Evolutionary conservation across 768 basidiomycete species (phyloP).

Genomic region (Hericium erinaceus): DNA sequence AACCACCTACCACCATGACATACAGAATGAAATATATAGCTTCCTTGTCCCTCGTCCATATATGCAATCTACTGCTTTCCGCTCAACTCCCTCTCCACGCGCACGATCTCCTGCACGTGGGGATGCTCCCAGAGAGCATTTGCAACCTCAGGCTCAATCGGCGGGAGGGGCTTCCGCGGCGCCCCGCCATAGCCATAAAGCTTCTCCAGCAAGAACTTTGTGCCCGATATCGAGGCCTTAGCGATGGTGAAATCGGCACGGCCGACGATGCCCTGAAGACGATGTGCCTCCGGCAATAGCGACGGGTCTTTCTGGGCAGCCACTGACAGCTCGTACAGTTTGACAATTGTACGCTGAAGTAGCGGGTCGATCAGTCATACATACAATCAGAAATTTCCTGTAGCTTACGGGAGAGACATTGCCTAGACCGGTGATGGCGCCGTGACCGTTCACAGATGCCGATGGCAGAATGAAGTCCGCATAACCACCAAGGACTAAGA

Average conservation of each 20-base stretch:
- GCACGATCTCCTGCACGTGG: conserved; percentile 60
- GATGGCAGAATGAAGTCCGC: conserved; percentile 76
- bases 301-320: conserved; percentile 44
- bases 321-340: conserved; percentile 54
- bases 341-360: conserved; percentile 44
- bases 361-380: background rate
- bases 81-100: conserved; percentile 48
- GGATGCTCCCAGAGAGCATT: conserved; percentile 63
- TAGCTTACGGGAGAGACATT: conserved; percentile 67
- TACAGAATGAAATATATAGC: background rate
- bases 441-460: conserved; percentile 64
- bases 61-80: conserved; percentile 24
- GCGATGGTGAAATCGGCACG: conserved; percentile 75
- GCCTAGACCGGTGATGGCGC: conserved; percentile 84
- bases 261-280: conserved; percentile 72
- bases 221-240: conserved; percentile 69
- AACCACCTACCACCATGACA: background rate
- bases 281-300: conserved; percentile 58
- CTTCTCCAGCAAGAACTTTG: conserved; percentile 71
- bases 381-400: no score
- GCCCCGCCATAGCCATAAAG: conserved; percentile 73
- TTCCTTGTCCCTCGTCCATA: background rate
- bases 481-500: conserved; percentile 82
- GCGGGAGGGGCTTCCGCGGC: conserved; percentile 71
- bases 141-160: conserved; percentile 46